Conservation (phyloP, 441 rosid species). For the Corymbia calophylla region DNA sequence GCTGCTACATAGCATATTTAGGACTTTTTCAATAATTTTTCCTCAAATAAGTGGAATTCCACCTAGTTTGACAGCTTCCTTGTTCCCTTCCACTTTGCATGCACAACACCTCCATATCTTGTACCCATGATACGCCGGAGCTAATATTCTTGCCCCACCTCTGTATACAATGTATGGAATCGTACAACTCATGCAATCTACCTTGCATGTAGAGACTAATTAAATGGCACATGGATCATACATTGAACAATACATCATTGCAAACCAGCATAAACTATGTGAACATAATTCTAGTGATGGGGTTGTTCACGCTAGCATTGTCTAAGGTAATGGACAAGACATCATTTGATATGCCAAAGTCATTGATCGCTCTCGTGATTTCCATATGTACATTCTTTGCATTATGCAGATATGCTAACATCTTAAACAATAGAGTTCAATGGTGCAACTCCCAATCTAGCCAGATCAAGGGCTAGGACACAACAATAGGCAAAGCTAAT, state of each 20-base stretch:
- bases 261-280: not conserved
- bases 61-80: not conserved
- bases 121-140: not conserved
- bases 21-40: too few species aligned
- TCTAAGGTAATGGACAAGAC: not conserved
- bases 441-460: not conserved
- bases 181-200: not conserved
- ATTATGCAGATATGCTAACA: not conserved
- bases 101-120: not conserved
- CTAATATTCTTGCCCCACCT: not conserved
- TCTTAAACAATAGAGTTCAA: not conserved
- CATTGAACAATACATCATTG: not conserved
- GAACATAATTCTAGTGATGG: not conserved
- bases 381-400: not conserved
- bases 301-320: not conserved
- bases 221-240: not conserved
- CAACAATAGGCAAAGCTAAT: rapidly evolving
- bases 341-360: not conserved
- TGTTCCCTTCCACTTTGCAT: not conserved
- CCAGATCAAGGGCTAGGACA: not conserved
- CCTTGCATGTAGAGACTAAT: not conserved
- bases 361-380: not conserved
- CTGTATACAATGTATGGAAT: not conserved
- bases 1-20: too few species aligned
- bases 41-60: not conserved